Evolutionary conservation across 257 asterid genomes (phyloP).

Genomic region (Nicotiana noctiflora): DNA sequence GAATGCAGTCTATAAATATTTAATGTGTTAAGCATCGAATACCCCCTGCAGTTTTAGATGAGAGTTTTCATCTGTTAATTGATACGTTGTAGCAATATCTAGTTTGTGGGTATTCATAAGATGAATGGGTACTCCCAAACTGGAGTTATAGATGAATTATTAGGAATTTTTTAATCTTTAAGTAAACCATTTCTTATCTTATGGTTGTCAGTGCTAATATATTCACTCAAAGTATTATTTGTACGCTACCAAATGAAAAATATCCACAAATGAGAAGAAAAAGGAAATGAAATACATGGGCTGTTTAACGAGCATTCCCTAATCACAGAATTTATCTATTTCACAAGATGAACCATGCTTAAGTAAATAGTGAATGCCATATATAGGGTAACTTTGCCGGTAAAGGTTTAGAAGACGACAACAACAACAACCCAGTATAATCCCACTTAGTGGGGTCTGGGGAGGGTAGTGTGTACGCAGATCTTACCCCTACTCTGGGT

Average conservation of each 20-base stretch:
- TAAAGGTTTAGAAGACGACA: no score
- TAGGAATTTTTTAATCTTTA: neutral
- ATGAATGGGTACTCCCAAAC: slow-evolving; percentile 11
- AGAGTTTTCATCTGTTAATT: slow-evolving; percentile 2
- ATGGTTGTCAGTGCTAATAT: neutral
- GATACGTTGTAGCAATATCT: slow-evolving; percentile 8
- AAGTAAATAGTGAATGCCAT: neutral
- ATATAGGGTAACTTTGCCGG: neutral
- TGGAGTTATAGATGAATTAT: neutral
- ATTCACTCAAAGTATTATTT: neutral
- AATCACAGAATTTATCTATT: neutral
- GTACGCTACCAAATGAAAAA: neutral
- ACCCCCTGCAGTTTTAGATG: slow-evolving; percentile 7
- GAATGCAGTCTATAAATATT: neutral
- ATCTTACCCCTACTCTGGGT: no score
- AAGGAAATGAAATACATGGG: neutral
- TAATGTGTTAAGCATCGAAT: neutral
- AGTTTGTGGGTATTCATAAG: slow-evolving; percentile 18
- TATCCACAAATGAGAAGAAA: neutral
- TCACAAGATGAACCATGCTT: neutral
- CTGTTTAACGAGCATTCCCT: neutral
- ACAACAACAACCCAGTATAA: no score
- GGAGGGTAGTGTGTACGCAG: no score
- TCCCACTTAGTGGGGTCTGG: no score
- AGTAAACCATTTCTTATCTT: neutral